A percentile compares a stretch with the other conserved stretches of the same genome.
Conservation (phyloP, 345 rosid species). For the Camelina laxa region DNA sequence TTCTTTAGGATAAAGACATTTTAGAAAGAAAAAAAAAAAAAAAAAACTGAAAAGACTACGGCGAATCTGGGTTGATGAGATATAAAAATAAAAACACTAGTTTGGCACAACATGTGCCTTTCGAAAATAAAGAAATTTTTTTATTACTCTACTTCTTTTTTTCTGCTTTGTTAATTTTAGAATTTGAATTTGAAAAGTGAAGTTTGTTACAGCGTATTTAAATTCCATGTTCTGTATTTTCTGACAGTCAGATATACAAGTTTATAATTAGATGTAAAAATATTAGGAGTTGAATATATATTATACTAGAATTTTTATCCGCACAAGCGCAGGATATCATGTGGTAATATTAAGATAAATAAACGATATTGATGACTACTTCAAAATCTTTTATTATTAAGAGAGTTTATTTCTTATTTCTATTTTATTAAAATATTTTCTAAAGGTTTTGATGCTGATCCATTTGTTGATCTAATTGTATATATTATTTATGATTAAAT, state of each 20-base stretch:
- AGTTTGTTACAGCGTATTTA: slow-evolving; percentile 11
- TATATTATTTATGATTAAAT: no score
- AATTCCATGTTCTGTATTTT: background rate
- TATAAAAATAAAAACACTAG: background rate
- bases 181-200: background rate
- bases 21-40: background rate
- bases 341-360: no score
- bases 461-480: no score
- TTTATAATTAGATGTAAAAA: no score
- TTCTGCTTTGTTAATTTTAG: slow-evolving; percentile 1
- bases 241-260: background rate
- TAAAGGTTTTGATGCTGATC: no score
- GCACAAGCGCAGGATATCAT: no score
- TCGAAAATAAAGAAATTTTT: background rate
- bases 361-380: no score
- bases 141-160: background rate
- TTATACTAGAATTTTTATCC: no score
- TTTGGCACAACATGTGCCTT: slow-evolving; percentile 22
- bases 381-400: no score
- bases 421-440: no score
- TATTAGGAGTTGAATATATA: no score
- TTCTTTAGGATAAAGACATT: background rate
- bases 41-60: slow-evolving; percentile 21
- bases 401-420: no score
- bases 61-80: background rate